Conservation (phyloP, 116 monocot species). For the Posidonia oceanica region DNA sequence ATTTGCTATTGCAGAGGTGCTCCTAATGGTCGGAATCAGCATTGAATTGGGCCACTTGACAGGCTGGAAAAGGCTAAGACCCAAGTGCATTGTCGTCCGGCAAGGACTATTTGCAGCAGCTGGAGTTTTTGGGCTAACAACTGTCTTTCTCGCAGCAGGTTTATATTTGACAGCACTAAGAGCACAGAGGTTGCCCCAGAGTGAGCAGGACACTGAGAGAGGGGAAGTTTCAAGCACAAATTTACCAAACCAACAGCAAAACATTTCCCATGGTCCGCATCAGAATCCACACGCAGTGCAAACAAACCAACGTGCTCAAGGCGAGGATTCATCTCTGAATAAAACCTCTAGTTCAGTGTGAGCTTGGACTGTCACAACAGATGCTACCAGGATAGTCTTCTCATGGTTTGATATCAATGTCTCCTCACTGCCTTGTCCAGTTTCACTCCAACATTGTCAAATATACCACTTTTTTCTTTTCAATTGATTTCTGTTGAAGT, state of each 20-base stretch:
- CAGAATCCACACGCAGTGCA: neutral
- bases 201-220: constrained; percentile 4
- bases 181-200: constrained; percentile 11
- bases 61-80: constrained; percentile 40
- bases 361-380: neutral
- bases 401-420: too few species aligned
- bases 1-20: constrained; percentile 71
- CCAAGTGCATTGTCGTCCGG: constrained; percentile 38
- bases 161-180: constrained; percentile 56
- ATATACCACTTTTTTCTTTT: neutral
- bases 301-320: neutral
- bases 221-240: neutral
- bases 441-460: neutral
- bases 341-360: constrained; percentile 2
- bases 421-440: neutral
- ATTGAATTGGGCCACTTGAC: constrained; percentile 59
- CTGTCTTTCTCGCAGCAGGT: constrained; percentile 68
- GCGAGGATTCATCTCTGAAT: neutral
- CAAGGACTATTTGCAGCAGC: constrained; percentile 64
- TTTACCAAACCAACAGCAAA: neutral
- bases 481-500: too few species aligned
- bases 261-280: neutral
- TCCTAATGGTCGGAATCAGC: constrained; percentile 55
- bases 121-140: constrained; percentile 55
- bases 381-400: neutral